phyloP scores from a whole-genome alignment of 352 stramenopile species.

The Phytophthora pisi region DNA sequence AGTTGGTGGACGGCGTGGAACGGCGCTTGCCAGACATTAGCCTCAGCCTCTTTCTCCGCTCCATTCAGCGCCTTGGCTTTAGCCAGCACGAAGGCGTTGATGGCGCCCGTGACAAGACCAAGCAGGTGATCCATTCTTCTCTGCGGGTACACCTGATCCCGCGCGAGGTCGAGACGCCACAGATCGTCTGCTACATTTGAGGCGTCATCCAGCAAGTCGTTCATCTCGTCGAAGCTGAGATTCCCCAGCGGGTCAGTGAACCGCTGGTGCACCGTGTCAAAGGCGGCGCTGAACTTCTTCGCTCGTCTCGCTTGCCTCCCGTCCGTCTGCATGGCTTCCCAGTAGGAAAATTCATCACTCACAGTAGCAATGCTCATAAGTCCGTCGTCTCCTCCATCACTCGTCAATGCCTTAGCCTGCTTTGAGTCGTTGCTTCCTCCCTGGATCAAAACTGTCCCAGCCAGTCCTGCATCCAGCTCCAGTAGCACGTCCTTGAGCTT shows the following conservation, averaged over 20 bases:
- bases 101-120: slow-evolving; percentile 72
- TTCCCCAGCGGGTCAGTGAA: slow-evolving; percentile 62
- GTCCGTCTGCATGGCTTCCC: slow-evolving; percentile 62
- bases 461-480: slow-evolving; percentile 75
- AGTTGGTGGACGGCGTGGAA: slow-evolving; percentile 67
- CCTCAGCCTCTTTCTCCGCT: slow-evolving; percentile 25
- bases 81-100: slow-evolving; percentile 77
- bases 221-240: slow-evolving; percentile 79
- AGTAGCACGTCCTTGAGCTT: slow-evolving; percentile 84
- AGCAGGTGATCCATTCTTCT: slow-evolving; percentile 89
- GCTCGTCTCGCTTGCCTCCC: slow-evolving; percentile 61
- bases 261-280: slow-evolving; percentile 85
- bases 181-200: slow-evolving; percentile 90
- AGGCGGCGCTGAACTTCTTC: slow-evolving; percentile 78
- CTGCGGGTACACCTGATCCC: slow-evolving; percentile 82
- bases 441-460: slow-evolving; percentile 46
- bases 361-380: slow-evolving; percentile 86
- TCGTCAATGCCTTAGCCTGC: slow-evolving; percentile 16
- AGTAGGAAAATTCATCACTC: slow-evolving; percentile 89
- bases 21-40: slow-evolving; percentile 74
- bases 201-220: slow-evolving; percentile 86
- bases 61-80: slow-evolving; percentile 40
- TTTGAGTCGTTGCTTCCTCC: slow-evolving; percentile 19
- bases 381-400: slow-evolving; percentile 40
- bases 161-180: slow-evolving; percentile 79